Base-by-base conservation (phyloP, 768 basidiomycete species). In the Tulasnella sp. region DNA sequence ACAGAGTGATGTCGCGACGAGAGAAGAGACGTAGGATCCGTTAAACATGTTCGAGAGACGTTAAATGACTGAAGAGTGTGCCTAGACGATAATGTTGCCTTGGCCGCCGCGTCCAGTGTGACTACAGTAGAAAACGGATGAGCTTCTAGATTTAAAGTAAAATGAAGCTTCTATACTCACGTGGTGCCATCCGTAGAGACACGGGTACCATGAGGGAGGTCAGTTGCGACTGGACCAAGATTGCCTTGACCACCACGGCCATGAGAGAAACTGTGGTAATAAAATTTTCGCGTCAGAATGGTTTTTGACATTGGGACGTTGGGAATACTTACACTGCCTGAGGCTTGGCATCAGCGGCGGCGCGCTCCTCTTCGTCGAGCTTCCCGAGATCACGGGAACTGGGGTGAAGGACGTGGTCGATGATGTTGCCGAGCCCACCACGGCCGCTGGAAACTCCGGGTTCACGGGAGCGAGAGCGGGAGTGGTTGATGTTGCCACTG, bases 401-500 rank as follows among this genome's bases (percentile, higher is more conserved):
- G 7, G 81, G 76, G 42, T 77, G 76, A 8, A 39, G 46, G 48
- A 81, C 77, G 27, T 76, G 18, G 0, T 80, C 74, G 76, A 48
- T 48, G 79, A 77, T 75, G 52, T 77, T 75, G 21, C 75, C 74
- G 27, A 71, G 80, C 24, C 73, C 77, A 39, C 75, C 76, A n/a
- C 79, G 75, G 14, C 78, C 77, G 52, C 36, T 19, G 21, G 73
- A 74, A 68, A 42, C 3, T 40, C 38, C 80, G 44, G 84, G 86
- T 74, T 85, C 89, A 34, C 87, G 84, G 71, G 88, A 88, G 38
- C 88, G 89, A n/a, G 90, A 91, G 71, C 89, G 88, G 12, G 87
- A 85, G 24, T 82, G 84, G 71, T 58, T 19, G 19, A 93, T 90
- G 82, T 93, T 93, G 14, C 92, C 92, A 4, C 83, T 75, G 14